Evolutionary conservation across 75 land plant genomes (phyloP).

Genomic region (Selaginella tamariscina): DNA sequence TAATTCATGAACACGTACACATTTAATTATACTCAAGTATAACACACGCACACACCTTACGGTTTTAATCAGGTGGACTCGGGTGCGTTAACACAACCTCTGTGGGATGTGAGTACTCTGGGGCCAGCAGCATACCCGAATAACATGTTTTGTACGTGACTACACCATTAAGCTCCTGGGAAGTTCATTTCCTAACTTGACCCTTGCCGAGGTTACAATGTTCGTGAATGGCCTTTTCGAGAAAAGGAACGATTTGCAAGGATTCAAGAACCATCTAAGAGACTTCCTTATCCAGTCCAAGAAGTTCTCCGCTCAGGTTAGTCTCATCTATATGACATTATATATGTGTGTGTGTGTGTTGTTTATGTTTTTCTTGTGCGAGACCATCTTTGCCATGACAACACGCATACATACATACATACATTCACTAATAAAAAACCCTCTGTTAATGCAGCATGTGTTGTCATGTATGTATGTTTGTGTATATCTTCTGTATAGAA

Average conservation of each 20-base stretch:
- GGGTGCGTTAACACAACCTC: conserved; percentile 68
- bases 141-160: conserved; percentile 70
- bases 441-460: too few relatives aligned
- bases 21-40: too few relatives aligned
- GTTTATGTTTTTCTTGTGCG: too few relatives aligned
- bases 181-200: conserved; percentile 94
- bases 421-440: too few relatives aligned
- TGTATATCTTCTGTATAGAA: too few relatives aligned
- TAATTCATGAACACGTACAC: too few relatives aligned
- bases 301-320: conserved; percentile 97
- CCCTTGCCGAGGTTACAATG: conserved; percentile 65
- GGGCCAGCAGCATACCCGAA: conserved; percentile 56
- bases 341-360: too few relatives aligned
- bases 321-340: neutral
- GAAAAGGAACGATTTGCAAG: conserved; percentile 53
- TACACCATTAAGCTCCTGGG: conserved; percentile 87
- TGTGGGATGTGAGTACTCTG: conserved; percentile 73
- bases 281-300: conserved; percentile 98
- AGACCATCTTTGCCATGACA: too few relatives aligned
- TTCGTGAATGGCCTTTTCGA: conserved; percentile 88
- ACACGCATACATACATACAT: too few relatives aligned
- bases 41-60: too few relatives aligned
- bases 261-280: conserved; percentile 79
- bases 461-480: too few relatives aligned
- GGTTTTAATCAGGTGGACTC: conserved; percentile 53